Evolutionary conservation across 1,139 yeast genomes (phyloP), one percentile per base, ranked within the genome.

Genomic region (Suhomyces bribrorum): DNA sequence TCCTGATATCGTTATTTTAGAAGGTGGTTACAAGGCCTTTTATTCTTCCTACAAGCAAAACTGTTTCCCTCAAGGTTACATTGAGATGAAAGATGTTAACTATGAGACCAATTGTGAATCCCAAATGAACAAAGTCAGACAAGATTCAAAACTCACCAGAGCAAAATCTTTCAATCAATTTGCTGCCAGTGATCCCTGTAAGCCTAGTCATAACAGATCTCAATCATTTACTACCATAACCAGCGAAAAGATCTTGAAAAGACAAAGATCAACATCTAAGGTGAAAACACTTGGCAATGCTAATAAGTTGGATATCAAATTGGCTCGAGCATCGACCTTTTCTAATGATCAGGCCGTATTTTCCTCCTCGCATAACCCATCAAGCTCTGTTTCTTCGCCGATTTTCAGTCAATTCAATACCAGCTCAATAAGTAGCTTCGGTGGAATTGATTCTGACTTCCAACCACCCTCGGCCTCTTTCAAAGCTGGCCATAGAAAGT

Each of bases 11-110:
- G 82, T 87, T 28, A 80, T 92, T 28, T 71, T 92, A 35, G 87
- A 88, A 50, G 98, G 97, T 26, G 98, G 98, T 6, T 92, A 92
- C 68, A 82, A 84, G 55, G 71, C 71, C 29, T 92, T 90, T 56
- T 90, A 72, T 61, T 80, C 81, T 33, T 62, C 63, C 30, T 76
- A 68, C 55, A 66, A 71, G 40, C 56, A 59, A 14, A 66, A 77
- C 34, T 88, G 96, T 57, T 69, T 59, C 43, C 96, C 96, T 2
- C 85, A 78, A 51, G 81, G 78, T 40, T 90, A 92, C 57, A 80
- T 89, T 37, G 94, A 83, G 52, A 92, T 92, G 98, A 82, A 85
- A 52, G 90, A 90, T 54, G 72, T 76, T 25, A 77, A 79, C 47
- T 85, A 81, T 60, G 74, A 76, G 47, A 69, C 69, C 31, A 68